Conservation (phyloP, 208 protist genomes). For the Wallacemonas sp. region DNA sequence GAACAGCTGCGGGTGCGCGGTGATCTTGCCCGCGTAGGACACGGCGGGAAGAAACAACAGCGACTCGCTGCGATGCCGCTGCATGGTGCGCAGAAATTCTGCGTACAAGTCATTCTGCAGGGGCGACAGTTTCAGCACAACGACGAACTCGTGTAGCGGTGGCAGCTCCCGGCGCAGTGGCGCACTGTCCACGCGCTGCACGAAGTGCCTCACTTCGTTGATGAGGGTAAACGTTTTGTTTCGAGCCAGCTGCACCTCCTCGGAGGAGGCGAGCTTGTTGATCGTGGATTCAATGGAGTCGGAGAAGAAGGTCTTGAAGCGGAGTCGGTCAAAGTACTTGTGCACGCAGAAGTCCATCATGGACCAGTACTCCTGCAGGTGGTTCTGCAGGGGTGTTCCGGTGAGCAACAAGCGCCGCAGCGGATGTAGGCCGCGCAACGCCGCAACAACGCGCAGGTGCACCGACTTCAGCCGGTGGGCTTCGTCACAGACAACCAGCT, state of each 20-base stretch:
- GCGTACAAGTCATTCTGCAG: conserved; percentile 70
- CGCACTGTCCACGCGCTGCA: conserved; percentile 77
- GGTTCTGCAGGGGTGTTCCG: conserved; percentile 93
- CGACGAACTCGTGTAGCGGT: conserved; percentile 74
- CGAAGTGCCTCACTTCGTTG: conserved; percentile 73
- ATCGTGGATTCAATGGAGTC: conserved; percentile 68
- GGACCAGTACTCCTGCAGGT: conserved; percentile 89
- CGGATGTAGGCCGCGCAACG: conserved; percentile 67
- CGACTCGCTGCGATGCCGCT: background rate
- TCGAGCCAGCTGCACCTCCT: conserved; percentile 54
- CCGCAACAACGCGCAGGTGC: conserved; percentile 66
- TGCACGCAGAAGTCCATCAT: conserved; percentile 90
- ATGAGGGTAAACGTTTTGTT: conserved; percentile 84
- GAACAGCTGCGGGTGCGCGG: conserved; percentile 88
- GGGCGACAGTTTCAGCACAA: conserved; percentile 60
- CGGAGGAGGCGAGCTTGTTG: conserved; percentile 39
- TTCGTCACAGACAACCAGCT: conserved; percentile 93
- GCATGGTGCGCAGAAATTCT: conserved; percentile 1
- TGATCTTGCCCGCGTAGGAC: conserved; percentile 86
- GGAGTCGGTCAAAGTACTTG: conserved; percentile 67
- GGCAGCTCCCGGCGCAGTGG: conserved; percentile 69
- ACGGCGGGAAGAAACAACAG: conserved; percentile 61
- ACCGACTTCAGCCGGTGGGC: conserved; percentile 90
- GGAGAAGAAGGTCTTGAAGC: conserved; percentile 76
- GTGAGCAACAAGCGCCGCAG: conserved; percentile 85